These are phyloP conservation scores for Eurotiales sp. DNA, from an alignment of 2,329 filamentous ascomycete species.

Conservation along the genomic window DNA sequence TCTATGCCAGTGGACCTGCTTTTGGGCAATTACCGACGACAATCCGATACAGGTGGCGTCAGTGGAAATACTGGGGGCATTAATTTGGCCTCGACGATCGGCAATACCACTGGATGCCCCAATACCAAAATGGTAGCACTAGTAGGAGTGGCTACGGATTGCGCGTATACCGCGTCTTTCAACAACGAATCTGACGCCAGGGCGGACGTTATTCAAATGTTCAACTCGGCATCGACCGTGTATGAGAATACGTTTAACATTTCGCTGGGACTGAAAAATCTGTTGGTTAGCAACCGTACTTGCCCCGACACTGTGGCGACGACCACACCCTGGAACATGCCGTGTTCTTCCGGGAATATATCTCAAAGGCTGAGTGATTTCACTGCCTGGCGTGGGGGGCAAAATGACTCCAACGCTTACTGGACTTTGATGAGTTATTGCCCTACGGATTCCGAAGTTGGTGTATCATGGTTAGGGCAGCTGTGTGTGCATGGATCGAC, in stretches of 20 bases:
- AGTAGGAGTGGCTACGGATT: slow-evolving; percentile 89
- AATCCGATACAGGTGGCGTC: slow-evolving; percentile 65
- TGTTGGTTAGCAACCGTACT: slow-evolving; percentile 65
- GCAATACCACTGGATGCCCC: slow-evolving; percentile 78
- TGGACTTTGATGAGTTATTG: slow-evolving; percentile 88
- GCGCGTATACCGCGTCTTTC: slow-evolving; percentile 71
- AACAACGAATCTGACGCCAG: slow-evolving; percentile 61
- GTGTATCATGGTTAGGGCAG: slow-evolving; percentile 88
- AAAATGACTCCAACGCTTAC: slow-evolving; percentile 78
- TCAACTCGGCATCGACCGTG: slow-evolving; percentile 81
- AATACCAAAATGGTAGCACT: slow-evolving; percentile 86
- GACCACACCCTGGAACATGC: slow-evolving; percentile 78
- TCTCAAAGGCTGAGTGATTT: slow-evolving; percentile 80
- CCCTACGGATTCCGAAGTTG: slow-evolving; percentile 77
- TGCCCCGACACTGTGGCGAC: slow-evolving; percentile 68
- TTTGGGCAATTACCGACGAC: slow-evolving; percentile 61
- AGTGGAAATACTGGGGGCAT: slow-evolving; percentile 74
- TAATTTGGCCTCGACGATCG: slow-evolving; percentile 75
- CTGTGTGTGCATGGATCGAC: slow-evolving; percentile 62
- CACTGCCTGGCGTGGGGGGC: slow-evolving; percentile 78
- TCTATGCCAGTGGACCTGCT: slow-evolving; percentile 62
- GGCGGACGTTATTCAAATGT: slow-evolving; percentile 72
- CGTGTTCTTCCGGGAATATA: slow-evolving; percentile 60
- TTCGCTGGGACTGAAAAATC: slow-evolving; percentile 80
- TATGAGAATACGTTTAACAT: slow-evolving; percentile 95